Evolutionary conservation across 2,329 filamentous ascomycete species (phyloP), one percentile per base, ranked within the genome.

Genomic region (Coleophoma cylindrospora): DNA sequence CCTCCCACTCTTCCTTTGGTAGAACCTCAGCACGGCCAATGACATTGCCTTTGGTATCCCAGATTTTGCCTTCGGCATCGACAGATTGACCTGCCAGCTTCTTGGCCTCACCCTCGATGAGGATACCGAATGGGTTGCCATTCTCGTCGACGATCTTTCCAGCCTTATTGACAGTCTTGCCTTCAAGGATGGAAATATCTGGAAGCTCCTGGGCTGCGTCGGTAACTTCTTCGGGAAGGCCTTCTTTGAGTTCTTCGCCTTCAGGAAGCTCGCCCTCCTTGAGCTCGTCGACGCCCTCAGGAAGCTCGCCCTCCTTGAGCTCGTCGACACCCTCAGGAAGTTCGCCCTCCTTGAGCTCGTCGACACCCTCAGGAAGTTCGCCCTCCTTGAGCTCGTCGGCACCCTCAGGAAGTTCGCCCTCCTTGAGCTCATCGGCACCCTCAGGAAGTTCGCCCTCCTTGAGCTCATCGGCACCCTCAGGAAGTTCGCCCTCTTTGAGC

Each of bases 11-110:
- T 12, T 61, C 64, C 15, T 79, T 72, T 2, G 84, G 79, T 49
- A 86, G 78, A 8, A 84, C 76, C 67, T 89, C 83, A 41, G 77
- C 81, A 49, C 79, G 77, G 32, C 86, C 86, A 48, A 89, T 76
- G 37, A 86, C 72, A 62, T 87, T 79, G 53, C 86, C 86, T 11
- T 73, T 72, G 56, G 88, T 83, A 61, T 86, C 84, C 81, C 83
- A 89, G 68, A 89, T 84, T 57, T 85, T 74, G 41, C 86, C 86
- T 43, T 87, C 70, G 49, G 79, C 81, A 56, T 88, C 84, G 33
- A 81, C 72, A 61, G 79, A 79, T 61, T 79, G 82, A 57, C 84
- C 84, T 37, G 80, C 65, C 5, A 89, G 74, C 54, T 85, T 74
- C 69, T 84, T 83, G 14, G 80, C 36, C 21, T 44, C 21, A 22